These are phyloP conservation scores for Stevia rebaudiana DNA, from an alignment of 140 eudicot species.

Conservation along the genomic window DNA sequence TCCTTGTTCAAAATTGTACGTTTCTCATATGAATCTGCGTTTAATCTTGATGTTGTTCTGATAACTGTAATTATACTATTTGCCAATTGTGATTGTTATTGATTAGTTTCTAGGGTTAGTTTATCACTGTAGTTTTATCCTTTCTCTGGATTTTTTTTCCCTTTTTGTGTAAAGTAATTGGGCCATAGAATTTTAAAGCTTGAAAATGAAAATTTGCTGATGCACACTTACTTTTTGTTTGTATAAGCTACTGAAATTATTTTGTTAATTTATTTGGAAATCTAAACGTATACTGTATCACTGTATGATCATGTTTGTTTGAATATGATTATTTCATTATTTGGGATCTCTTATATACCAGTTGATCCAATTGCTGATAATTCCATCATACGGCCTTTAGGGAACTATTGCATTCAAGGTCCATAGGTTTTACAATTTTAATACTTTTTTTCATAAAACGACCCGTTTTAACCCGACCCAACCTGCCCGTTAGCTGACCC, in stretches of 20 bases:
- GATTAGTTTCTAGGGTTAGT: neutral
- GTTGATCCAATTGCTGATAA: neutral
- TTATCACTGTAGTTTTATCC: neutral
- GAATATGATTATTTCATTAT: neutral
- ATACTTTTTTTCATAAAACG: neutral
- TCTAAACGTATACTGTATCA: neutral
- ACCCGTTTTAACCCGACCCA: neutral
- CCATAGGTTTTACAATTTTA: neutral
- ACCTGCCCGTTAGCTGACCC: neutral
- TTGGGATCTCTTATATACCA: neutral
- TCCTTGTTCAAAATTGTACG: no score
- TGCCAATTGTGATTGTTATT: constrained; percentile 3
- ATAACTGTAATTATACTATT: neutral
- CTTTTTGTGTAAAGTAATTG: neutral
- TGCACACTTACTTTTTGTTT: neutral
- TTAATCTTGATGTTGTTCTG: neutral
- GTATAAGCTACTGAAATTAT: neutral
- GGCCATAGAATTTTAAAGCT: neutral
- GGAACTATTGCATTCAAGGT: no score
- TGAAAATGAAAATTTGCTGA: neutral
- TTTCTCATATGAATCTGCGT: neutral
- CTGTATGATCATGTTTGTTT: neutral
- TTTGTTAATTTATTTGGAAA: neutral
- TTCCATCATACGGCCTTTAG: no score
- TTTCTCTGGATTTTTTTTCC: neutral